Base-by-base conservation (phyloP, 2,329 filamentous ascomycete species). In the Periglandula ipomoeae region DNA sequence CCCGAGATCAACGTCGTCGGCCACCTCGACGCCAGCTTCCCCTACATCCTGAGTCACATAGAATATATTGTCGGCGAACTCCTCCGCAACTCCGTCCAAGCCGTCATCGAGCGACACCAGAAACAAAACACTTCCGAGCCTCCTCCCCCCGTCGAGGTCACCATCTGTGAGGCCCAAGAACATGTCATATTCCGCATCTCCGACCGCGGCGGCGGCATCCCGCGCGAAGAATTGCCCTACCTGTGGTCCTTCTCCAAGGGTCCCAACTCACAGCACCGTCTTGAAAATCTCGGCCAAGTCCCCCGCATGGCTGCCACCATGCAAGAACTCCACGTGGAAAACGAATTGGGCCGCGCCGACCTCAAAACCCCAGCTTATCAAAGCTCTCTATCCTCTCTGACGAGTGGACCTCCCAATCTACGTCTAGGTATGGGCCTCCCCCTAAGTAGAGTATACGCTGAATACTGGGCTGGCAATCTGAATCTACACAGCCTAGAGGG, bases 161-260 rank as follows among this genome's bases (percentile, higher is more conserved):
- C 95, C 49, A 86, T 98, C 55, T 97, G 91, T 68, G 91, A 97
- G 69, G 87, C 90, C 3, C 81, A 85, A 30, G 89, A 97, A 64
- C 89, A 97, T 69, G 89, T 97, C 59, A 96, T 96, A 55, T 90
- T 98, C 65, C 82, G 93, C 38, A 88, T 98, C 39, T 97, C 90
- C 0, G 94, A 98, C 62, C 89, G 89, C 63, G 93, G 91, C 44
- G 93, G 94, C 53, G 93, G 94, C 32, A 88, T 98, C 47, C 84
- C 89, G 1, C 81, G 83, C 44, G 87, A 93, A 39, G 81, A 91
- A 50, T 71, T 96, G 20, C 90, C 91, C 0, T 86, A 94, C 62
- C 76, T 98, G 5, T 98, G 94, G 93, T 95, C 89, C 23, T 98
- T 98, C 65, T 89, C 84, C 67, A 97, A 97, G 68, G 91, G 91